Evolutionary conservation across 768 basidiomycete species (phyloP).

Genomic region (Tulasnella sp.): DNA sequence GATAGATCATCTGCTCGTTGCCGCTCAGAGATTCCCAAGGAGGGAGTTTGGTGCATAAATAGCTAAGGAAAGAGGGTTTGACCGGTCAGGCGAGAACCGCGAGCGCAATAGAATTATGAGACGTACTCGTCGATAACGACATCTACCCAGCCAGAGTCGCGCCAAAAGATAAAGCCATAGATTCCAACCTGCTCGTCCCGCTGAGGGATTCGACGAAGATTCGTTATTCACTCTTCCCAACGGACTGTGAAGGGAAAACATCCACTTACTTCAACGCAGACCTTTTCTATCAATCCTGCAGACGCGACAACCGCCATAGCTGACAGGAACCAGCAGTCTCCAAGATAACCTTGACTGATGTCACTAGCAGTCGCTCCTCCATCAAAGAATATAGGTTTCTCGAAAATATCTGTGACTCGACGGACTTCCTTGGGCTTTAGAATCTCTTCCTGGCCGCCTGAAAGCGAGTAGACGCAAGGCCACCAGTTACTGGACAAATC

Average conservation of each 20-base stretch:
- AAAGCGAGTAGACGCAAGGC: conserved; percentile 45
- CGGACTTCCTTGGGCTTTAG: conserved; percentile 42
- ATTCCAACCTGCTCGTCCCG: conserved; percentile 53
- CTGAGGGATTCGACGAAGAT: conserved; percentile 34
- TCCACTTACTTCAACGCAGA: conserved; percentile 48
- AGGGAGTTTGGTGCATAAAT: conserved; percentile 50
- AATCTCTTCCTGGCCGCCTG: conserved; percentile 26
- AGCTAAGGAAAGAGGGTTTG: conserved; percentile 37
- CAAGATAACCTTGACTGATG: conserved; percentile 50
- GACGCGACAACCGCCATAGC: conserved; percentile 52
- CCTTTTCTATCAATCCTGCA: conserved; percentile 48
- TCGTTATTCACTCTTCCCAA: neutral
- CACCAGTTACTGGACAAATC: conserved; percentile 47
- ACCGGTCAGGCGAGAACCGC: neutral
- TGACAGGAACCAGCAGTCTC: conserved; percentile 55
- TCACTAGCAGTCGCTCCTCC: conserved; percentile 47
- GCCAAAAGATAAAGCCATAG: conserved; percentile 58
- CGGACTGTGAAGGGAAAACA: neutral
- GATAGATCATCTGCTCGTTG: conserved; percentile 47
- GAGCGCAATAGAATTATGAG: neutral
- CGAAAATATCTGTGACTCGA: conserved; percentile 52
- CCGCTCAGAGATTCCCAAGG: conserved; percentile 50
- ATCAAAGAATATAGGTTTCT: conserved; percentile 50
- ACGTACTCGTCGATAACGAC: conserved; percentile 58
- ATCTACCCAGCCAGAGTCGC: conserved; percentile 51